Base-by-base conservation (phyloP, 2,329 filamentous ascomycete genomes). In the Leptographium galeiforme region DNA sequence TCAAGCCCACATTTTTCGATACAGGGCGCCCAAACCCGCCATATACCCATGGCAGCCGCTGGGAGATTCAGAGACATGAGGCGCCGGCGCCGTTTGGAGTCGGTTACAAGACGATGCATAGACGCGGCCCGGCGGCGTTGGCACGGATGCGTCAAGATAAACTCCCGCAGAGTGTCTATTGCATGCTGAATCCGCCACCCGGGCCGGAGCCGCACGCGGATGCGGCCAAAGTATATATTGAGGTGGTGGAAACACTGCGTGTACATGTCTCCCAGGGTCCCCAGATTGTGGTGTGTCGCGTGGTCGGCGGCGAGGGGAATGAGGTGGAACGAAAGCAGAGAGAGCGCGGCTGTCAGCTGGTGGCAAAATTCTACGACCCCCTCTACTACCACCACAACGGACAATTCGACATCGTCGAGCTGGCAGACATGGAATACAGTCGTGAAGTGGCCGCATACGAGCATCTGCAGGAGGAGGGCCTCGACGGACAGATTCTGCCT, bases 291-390 rank as follows among this genome's bases (percentile, higher is more conserved):
- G 30, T 53, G 2, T 60, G 58, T 52, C 53, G 51, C 8, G n/a
- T 57, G 11, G 5, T 56, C 13, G 34, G 30, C 10, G 54, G 50
- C 2, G n/a, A 46, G 1, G 7, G 6, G 4, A 33, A 13, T 2
- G 41, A 32, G 16, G 3, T 36, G 3, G 30, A 30, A 18, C 30
- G 6, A 12, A 33, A 3, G 34, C 8, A 7, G 8, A 19, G 14
- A 34, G 51, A 36, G 2, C 39, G 8, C 46, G 12, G 8, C 2
- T 14, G 16, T 7, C 18, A 50, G 12, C 12, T 57, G 14, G 58
- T 58, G 3, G 57, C 58, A 48, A 60, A 60, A 33, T 32, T 58
- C 13, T 60, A 50, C 32, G 57, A 60, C 19, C 58, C 58, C 2
- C 40, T 60, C 16, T 60, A 58, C 50, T 60, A 55, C 48, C 50